Evolutionary conservation across 2,329 filamentous ascomycete genomes (phyloP), one percentile per base, ranked within the genome.

Genomic region (Alternaria sp.): DNA sequence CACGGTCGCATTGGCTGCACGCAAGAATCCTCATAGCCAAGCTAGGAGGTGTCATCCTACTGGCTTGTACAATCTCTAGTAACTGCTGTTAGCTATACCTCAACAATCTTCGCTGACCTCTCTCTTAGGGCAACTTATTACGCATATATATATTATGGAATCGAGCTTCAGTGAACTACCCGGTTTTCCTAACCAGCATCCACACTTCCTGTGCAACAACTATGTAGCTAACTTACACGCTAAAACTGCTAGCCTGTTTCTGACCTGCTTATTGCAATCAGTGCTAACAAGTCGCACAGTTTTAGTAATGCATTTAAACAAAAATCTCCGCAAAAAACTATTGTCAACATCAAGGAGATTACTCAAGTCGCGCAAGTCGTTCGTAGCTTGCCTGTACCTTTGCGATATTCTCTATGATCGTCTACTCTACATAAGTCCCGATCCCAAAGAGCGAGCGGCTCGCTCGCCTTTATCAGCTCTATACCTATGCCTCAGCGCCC

Each of bases 381-480:
- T 45, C n/a, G 41, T 45, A 45, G 41, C 41, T 45, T 45, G 41
- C 23, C 41, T 8, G 21, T 3, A 45, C 41, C 41, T 26, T 45
- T 45, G 41, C 41, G 41, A 45, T 45, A 45, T 45, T 45, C 41
- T 45, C 41, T 45, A 45, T 28, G n/a, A n/a, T n/a, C n/a, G n/a
- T n/a, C n/a, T n/a, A n/a, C n/a, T n/a, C n/a, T n/a, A n/a, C n/a
- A n/a, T n/a, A n/a, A n/a, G n/a, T n/a, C n/a, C n/a, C n/a, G n/a
- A n/a, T n/a, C n/a, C n/a, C n/a, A n/a, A n/a, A n/a, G n/a, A n/a
- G n/a, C n/a, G n/a, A n/a, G n/a, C n/a, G n/a, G n/a, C n/a, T n/a
- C n/a, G n/a, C n/a, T n/a, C n/a, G n/a, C n/a, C n/a, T n/a, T n/a
- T n/a, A n/a, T n/a, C n/a, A n/a, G n/a, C n/a, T n/a, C n/a, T n/a